Conservation (phyloP, 164 flowering plant species). For the Cinnamomum micranthum region DNA sequence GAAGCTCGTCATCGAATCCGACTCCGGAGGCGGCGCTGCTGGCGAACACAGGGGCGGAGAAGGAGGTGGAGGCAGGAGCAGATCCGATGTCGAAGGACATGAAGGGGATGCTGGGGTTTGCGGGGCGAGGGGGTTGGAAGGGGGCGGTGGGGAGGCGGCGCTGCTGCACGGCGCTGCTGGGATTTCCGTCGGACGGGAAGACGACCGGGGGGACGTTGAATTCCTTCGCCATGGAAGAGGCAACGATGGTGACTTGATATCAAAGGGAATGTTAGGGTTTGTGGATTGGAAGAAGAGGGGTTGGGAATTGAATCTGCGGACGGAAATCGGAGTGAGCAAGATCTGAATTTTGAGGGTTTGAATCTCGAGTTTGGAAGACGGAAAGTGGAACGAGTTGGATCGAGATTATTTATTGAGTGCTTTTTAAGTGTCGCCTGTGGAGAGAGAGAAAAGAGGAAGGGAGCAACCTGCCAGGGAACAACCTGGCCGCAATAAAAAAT, state of each 20-base stretch:
- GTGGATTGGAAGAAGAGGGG: not conserved
- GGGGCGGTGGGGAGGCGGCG: constrained; percentile 64
- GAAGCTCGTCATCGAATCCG: constrained; percentile 72
- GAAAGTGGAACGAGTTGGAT: too few species aligned
- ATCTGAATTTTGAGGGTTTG: not conserved
- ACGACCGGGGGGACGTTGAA: constrained; percentile 74
- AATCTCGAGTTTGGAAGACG: not conserved
- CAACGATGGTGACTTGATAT: not conserved
- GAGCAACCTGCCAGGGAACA: too few species aligned
- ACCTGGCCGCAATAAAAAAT: too few species aligned
- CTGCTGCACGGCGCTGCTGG: constrained; percentile 33
- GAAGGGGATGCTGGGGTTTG: constrained; percentile 49
- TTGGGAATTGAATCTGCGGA: too few species aligned
- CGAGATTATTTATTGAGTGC: too few species aligned
- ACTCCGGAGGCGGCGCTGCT: constrained; percentile 15
- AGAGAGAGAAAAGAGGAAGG: too few species aligned
- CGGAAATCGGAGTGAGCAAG: too few species aligned
- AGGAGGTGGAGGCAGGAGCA: constrained; percentile 31
- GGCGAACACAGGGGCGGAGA: constrained; percentile 30
- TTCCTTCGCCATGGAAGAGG: constrained; percentile 29
- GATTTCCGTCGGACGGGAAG: constrained; percentile 63
- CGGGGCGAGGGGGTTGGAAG: constrained; percentile 50
- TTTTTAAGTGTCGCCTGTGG: too few species aligned
- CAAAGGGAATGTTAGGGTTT: not conserved
- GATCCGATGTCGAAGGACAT: constrained; percentile 70